Conservation (phyloP, 306 rosid species). For the Alnus rubra region DNA sequence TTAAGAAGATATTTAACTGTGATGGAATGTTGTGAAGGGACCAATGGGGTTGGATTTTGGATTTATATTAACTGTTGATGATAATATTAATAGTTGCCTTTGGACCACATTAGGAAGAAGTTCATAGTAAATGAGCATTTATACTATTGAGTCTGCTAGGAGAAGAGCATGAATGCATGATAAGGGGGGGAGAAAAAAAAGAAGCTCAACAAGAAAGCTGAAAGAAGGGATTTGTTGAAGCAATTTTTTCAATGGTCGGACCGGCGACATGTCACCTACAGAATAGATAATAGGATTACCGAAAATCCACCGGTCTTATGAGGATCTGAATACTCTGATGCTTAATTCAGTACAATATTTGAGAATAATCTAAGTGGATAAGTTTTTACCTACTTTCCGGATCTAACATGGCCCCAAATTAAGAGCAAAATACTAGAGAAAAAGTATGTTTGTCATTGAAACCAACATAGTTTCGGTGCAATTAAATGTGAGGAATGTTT, state of each 20-base stretch:
- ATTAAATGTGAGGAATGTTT: not conserved
- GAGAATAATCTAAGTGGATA: too few species aligned
- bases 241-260: too few species aligned
- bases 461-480: not conserved
- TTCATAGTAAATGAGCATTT: not conserved
- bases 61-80: not conserved
- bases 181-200: not conserved
- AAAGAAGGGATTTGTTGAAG: not conserved
- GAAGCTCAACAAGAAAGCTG: not conserved
- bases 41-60: constrained; percentile 24
- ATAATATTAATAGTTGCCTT: not conserved
- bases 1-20: too few species aligned
- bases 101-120: constrained; percentile 1
- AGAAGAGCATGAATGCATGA: not conserved
- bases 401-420: not conserved
- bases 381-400: not conserved
- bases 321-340: too few species aligned
- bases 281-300: too few species aligned
- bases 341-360: too few species aligned
- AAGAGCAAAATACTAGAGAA: not conserved
- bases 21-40: constrained; percentile 17
- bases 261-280: too few species aligned
- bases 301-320: too few species aligned
- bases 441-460: not conserved
- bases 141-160: not conserved